These are phyloP conservation scores for Nitzschia sp. DNA, from an alignment of 108 stramenopile species.

Conservation along the genomic window DNA sequence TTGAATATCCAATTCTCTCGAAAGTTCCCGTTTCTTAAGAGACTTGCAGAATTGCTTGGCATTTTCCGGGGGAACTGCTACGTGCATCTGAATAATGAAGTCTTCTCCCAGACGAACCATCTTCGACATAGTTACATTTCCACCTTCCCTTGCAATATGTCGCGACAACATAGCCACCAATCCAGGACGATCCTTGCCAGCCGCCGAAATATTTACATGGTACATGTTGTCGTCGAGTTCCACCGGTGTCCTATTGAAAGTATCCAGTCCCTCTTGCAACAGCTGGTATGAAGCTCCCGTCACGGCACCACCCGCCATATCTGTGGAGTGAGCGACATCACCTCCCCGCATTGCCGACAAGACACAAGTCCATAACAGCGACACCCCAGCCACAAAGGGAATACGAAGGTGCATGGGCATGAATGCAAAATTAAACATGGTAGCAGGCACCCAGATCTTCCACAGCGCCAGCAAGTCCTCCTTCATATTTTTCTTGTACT, in stretches of 20 bases:
- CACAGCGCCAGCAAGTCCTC: slow-evolving; percentile 80
- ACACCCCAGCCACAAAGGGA: slow-evolving; percentile 81
- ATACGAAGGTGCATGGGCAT: slow-evolving; percentile 90
- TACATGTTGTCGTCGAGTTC: slow-evolving; percentile 63
- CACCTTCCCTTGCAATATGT: slow-evolving; percentile 63
- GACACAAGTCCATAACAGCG: slow-evolving; percentile 82
- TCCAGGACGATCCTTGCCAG: slow-evolving; percentile 73
- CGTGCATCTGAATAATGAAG: slow-evolving; percentile 86
- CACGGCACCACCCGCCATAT: slow-evolving; percentile 76
- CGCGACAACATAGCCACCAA: slow-evolving; percentile 68
- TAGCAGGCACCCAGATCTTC: slow-evolving; percentile 89
- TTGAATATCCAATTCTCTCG: slow-evolving; percentile 55
- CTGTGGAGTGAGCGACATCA: slow-evolving; percentile 62
- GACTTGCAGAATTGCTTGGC: slow-evolving; percentile 23
- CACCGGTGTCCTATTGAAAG: slow-evolving; percentile 63
- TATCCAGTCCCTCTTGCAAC: slow-evolving; percentile 70
- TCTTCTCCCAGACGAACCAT: slow-evolving; percentile 85
- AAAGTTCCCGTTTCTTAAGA: slow-evolving; percentile 33
- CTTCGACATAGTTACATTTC: slow-evolving; percentile 82
- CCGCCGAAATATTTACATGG: slow-evolving; percentile 74
- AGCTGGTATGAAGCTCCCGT: slow-evolving; percentile 64
- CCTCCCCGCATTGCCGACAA: slow-evolving; percentile 88
- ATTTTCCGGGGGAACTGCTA: slow-evolving; percentile 64
- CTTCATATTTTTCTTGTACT: slow-evolving; percentile 68
- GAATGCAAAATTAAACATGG: slow-evolving; percentile 87